Evolutionary conservation across 257 asterid genomes (phyloP).

Genomic region (Scutellaria galericulata): DNA sequence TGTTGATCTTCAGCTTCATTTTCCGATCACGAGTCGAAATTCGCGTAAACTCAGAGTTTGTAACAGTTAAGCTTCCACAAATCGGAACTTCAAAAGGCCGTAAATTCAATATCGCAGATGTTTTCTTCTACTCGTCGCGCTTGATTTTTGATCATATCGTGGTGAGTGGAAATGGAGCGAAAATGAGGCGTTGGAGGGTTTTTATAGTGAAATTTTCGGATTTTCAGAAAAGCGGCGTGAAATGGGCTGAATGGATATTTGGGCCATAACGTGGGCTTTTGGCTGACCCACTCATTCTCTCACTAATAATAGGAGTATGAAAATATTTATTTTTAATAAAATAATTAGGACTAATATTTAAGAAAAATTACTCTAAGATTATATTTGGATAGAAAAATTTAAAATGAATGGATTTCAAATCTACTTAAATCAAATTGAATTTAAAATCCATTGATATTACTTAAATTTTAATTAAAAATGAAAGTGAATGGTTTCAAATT

Average conservation of each 20-base stretch:
- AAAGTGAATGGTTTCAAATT: too few relatives aligned
- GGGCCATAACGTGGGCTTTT: conserved; percentile 16
- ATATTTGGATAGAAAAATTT: background rate
- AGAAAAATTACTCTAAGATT: background rate
- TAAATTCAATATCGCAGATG: background rate
- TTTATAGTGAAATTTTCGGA: conserved; percentile 24
- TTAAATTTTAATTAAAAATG: too few relatives aligned
- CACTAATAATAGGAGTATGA: background rate
- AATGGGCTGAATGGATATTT: conserved; percentile 3
- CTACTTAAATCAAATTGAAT: too few relatives aligned
- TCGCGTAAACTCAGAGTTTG: background rate
- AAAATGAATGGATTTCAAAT: too few relatives aligned
- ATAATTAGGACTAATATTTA: background rate
- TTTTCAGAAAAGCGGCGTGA: background rate
- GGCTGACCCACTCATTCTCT: background rate
- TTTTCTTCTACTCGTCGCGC: background rate
- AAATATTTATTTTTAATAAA: background rate
- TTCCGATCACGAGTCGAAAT: conserved; percentile 29
- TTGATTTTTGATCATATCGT: background rate
- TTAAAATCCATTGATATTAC: too few relatives aligned
- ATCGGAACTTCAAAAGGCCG: background rate
- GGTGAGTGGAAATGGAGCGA: conserved; percentile 35
- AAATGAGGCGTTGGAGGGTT: conserved; percentile 10
- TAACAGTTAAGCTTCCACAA: conserved; percentile 11
- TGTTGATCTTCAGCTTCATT: conserved; percentile 89